Base-by-base conservation (phyloP, 306 rosid genomes). In the Cucurbita ficifolia region DNA sequence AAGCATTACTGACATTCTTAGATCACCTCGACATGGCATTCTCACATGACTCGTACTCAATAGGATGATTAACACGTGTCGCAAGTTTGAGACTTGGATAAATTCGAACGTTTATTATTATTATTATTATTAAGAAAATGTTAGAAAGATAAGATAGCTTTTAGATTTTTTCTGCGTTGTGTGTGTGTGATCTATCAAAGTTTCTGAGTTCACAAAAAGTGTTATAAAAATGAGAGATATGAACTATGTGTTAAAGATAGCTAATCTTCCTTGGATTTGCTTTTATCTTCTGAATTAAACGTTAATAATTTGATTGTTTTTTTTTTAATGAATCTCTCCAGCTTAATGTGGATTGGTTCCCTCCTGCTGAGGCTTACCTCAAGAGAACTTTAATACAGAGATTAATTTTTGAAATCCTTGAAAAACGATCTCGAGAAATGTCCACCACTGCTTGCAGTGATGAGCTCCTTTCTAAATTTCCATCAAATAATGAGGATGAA, bases 311-410 rank as follows among this genome's bases (percentile, higher is more conserved):
- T 72, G 38, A 53, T 13, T 40, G 8, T n/a, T 22, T 24, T 49
- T 72, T 48, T 13, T 48, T 48, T 78, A 79, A 43, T 73, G 77
- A 36, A 43, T 63, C 67, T 62, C 73, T 75, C 79, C 94, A 93
- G 98, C 98, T 93, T 40, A 85, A 80, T 81, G 85, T 77, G 79
- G 79, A 88, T 77, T 93, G 98, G 98, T 93, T 93, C 87, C 87
- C 64, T 11, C 97, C 98, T 51, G 81, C 88, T 1, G 98, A 93
- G 84, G 97, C 97, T 60, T 93, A 88, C 63, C 90, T 88, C 79
- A 93, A 93, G 91, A 89, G 98, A 63, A 83, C 92, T 60, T 82
- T 87, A 74, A 88, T 93, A 79, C 96, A 90, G 92, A 93, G 79
- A 79, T 76, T 90, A 79, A 88, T 93, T 71, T 88, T 76, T 70